phyloP scores from a whole-genome alignment of 768 basidiomycete genomes.

The Agaricus blazei region DNA sequence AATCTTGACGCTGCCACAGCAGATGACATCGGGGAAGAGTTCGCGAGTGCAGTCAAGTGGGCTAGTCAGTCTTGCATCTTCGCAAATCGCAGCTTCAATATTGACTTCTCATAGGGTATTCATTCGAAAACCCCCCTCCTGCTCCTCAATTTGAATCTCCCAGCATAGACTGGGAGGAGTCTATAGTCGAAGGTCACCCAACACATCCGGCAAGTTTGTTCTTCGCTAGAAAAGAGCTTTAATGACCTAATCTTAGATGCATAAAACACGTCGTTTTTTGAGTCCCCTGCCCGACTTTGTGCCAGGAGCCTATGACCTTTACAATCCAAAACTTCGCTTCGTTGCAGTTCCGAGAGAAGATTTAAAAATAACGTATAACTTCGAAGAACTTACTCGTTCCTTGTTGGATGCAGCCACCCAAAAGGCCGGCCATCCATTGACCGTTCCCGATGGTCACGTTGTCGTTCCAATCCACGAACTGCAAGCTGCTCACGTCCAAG shows the following conservation, averaged over 20 bases:
- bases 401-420: constrained; percentile 34
- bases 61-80: constrained; percentile 31
- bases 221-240: not conserved
- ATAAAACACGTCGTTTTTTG: constrained; percentile 49
- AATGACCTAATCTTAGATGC: constrained; percentile 35
- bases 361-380: constrained; percentile 46
- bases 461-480: constrained; percentile 52
- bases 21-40: constrained; percentile 40
- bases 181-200: constrained; percentile 56
- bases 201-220: constrained; percentile 46
- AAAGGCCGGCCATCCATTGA: constrained; percentile 29
- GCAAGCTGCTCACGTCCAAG: constrained; percentile 42
- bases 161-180: constrained; percentile 57
- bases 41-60: constrained; percentile 48
- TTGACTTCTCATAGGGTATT: constrained; percentile 27
- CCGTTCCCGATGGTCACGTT: constrained; percentile 29
- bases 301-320: constrained; percentile 46
- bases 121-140: constrained; percentile 43
- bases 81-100: not conserved
- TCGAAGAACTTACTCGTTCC: constrained; percentile 36
- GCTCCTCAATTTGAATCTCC: constrained; percentile 40
- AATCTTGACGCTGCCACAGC: constrained; percentile 28
- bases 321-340: constrained; percentile 44
- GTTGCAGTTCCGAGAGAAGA: constrained; percentile 37
- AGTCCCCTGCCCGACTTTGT: constrained; percentile 40